phyloP scores from a whole-genome alignment of 108 stramenopile species.

The Conticribra guillardii region DNA sequence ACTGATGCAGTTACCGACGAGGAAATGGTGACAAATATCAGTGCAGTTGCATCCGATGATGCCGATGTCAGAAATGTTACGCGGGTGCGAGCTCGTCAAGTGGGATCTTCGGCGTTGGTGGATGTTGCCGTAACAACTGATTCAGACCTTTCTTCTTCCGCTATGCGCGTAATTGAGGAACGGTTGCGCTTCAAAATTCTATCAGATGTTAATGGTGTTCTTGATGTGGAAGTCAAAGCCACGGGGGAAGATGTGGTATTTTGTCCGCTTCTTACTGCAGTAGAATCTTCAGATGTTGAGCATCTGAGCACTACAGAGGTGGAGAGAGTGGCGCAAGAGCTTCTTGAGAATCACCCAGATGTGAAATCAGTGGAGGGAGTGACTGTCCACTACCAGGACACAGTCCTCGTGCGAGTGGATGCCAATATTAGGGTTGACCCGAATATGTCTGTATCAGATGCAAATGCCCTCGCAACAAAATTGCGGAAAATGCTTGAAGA shows the following conservation, averaged over 20 bases:
- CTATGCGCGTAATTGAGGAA: constrained; percentile 74
- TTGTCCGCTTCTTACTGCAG: constrained; percentile 54
- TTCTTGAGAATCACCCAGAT: constrained; percentile 40
- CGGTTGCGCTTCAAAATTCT: constrained; percentile 50
- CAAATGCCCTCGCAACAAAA: constrained; percentile 35
- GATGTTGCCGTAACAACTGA: constrained; percentile 64
- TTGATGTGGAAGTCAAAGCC: constrained; percentile 56
- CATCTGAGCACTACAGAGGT: constrained; percentile 47
- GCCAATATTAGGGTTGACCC: constrained; percentile 53
- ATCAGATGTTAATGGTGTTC: constrained; percentile 35
- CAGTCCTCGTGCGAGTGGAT: constrained; percentile 55
- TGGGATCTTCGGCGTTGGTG: constrained; percentile 74
- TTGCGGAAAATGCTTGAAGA: constrained; percentile 48
- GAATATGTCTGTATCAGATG: constrained; percentile 39
- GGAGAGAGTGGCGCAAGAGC: constrained; percentile 24
- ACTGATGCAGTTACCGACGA: constrained; percentile 79
- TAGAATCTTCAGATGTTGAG: constrained; percentile 36
- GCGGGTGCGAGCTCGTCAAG: constrained; percentile 69
- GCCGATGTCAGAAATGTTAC: constrained; percentile 62
- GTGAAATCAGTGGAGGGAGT: constrained; percentile 56
- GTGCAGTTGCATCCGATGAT: constrained; percentile 31
- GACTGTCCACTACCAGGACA: constrained; percentile 59
- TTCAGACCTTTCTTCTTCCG: constrained; percentile 58
- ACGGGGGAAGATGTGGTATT: constrained; percentile 48
- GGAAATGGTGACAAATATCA: constrained; percentile 49